Percentiles rank a stretch among this genome's conserved stretches.
phyloP scores from a whole-genome alignment of 805 yeast species.

The Spathaspora arborariae region DNA sequence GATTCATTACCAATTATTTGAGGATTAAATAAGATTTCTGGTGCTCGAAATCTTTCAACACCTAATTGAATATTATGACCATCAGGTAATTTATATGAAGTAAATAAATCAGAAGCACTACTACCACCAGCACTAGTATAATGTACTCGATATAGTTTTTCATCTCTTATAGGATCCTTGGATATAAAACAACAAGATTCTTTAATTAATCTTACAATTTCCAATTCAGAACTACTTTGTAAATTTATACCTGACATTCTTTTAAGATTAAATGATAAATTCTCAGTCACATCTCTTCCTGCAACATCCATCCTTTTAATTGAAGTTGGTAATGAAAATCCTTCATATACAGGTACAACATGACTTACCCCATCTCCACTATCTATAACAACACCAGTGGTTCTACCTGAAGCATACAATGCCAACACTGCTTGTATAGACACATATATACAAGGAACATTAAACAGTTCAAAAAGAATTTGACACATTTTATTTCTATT shows the following conservation, averaged over 20 bases:
- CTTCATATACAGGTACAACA: constrained; percentile 86
- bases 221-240: constrained; percentile 73
- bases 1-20: constrained; percentile 73
- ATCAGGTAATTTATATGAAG: constrained; percentile 70
- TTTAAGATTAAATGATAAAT: constrained; percentile 64
- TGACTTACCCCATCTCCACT: constrained; percentile 93
- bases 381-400: constrained; percentile 87
- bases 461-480: constrained; percentile 66
- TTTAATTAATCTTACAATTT: constrained; percentile 73
- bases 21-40: constrained; percentile 84
- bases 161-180: constrained; percentile 53
- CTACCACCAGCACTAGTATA: constrained; percentile 9
- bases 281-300: constrained; percentile 81
- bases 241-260: constrained; percentile 59
- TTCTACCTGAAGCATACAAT: constrained; percentile 82
- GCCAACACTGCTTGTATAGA: constrained; percentile 77
- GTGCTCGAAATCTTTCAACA: constrained; percentile 64
- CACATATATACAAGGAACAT: constrained; percentile 71
- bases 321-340: constrained; percentile 73
- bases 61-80: constrained; percentile 69
- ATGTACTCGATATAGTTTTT: constrained; percentile 37
- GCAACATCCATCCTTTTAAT: constrained; percentile 76
- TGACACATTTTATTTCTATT: constrained; percentile 63
- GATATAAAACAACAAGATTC: constrained; percentile 71
- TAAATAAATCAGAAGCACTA: constrained; percentile 14